These are phyloP conservation scores for Leptosphaerulina australis DNA, from an alignment of 2,329 filamentous ascomycete genomes.

Conservation along the genomic window DNA sequence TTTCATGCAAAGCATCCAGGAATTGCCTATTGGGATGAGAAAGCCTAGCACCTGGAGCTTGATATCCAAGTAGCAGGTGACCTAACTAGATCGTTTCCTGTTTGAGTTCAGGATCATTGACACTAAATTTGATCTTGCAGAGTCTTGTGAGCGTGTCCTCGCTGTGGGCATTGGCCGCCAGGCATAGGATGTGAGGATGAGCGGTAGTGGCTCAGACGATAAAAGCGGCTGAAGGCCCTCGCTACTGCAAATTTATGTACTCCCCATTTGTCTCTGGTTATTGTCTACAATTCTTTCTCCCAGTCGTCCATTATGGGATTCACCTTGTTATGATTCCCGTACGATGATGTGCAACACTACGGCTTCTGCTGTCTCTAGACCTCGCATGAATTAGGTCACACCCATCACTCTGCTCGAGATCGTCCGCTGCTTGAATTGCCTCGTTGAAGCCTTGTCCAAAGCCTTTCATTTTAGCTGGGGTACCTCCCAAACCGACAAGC, in stretches of 20 bases:
- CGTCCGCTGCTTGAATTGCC: constrained; percentile 18
- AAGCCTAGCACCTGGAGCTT: constrained; percentile 23
- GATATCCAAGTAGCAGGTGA: constrained; percentile 14
- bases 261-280: background rate
- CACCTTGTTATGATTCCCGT: constrained; percentile 29
- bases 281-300: background rate
- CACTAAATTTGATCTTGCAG: constrained; percentile 7
- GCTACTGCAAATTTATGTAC: background rate
- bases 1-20: constrained; percentile 5
- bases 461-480: constrained; percentile 46
- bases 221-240: background rate
- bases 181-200: background rate
- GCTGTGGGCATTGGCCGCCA: background rate
- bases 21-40: constrained; percentile 1
- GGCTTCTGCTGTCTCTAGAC: constrained; percentile 14
- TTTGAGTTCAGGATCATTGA: constrained; percentile 1
- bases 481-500: constrained; percentile 58
- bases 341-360: constrained; percentile 29
- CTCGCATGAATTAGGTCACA: constrained; percentile 8
- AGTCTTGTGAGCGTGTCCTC: constrained; percentile 3
- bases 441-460: constrained; percentile 27
- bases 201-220: constrained; percentile 5
- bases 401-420: constrained; percentile 13
- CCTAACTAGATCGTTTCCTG: background rate
- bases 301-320: background rate